Evolutionary conservation across 208 protist genomes (phyloP).

Genomic region (Herpetomonas samuelpessoai): DNA sequence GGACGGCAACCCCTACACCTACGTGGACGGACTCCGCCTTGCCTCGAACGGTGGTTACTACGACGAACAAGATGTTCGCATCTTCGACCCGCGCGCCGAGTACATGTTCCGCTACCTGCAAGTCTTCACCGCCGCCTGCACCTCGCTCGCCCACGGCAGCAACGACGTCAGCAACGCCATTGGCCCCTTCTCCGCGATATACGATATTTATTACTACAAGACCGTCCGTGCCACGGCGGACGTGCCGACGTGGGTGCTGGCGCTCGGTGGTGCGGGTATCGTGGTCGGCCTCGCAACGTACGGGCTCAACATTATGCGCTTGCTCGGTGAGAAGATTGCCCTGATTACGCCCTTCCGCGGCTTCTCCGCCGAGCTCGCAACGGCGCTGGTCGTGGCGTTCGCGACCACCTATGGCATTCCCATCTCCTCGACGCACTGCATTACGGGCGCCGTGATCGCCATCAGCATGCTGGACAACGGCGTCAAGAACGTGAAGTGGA

Average conservation of each 20-base stretch:
- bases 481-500: slow-evolving; percentile 35
- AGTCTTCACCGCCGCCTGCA: slow-evolving; percentile 60
- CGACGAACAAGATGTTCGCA: slow-evolving; percentile 21
- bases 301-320: slow-evolving; percentile 50
- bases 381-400: slow-evolving; percentile 63
- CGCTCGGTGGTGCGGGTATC: slow-evolving; percentile 54
- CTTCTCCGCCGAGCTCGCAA: slow-evolving; percentile 57
- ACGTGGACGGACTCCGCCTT: not conserved
- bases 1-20: not conserved
- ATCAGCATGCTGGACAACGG: slow-evolving; percentile 56
- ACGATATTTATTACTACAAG: slow-evolving; percentile 41
- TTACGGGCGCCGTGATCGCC: slow-evolving; percentile 69
- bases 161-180: slow-evolving; percentile 76
- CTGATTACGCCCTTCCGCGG: slow-evolving; percentile 51
- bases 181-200: slow-evolving; percentile 59
- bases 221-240: slow-evolving; percentile 23
- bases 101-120: slow-evolving; percentile 67
- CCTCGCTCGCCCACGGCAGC: slow-evolving; percentile 63
- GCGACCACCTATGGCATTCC: slow-evolving; percentile 64
- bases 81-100: slow-evolving; percentile 56
- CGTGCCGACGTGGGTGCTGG: slow-evolving; percentile 51
- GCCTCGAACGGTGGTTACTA: slow-evolving; percentile 14
- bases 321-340: slow-evolving; percentile 40
- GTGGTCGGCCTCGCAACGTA: slow-evolving; percentile 68
- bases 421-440: slow-evolving; percentile 87